Percentiles rank a stretch among this genome's conserved stretches.
Conservation (phyloP, 306 rosid species). For the peach (Prunus persica) region DNA sequence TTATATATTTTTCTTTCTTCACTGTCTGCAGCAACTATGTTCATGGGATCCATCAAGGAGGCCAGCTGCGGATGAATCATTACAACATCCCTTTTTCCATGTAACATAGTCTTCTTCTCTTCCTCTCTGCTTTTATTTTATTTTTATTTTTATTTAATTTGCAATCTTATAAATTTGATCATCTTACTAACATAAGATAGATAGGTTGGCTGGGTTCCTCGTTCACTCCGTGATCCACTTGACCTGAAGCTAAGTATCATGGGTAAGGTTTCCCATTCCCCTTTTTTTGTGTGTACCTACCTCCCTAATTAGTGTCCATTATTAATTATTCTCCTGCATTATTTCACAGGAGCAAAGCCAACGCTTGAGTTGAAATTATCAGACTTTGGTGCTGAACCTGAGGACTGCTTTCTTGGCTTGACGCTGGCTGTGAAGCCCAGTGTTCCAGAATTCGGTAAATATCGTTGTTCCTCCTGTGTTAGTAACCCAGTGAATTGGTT, state of each 20-base stretch:
- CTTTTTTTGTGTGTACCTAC: not conserved
- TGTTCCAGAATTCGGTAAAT: conserved; percentile 61
- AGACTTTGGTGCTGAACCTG: conserved; percentile 80
- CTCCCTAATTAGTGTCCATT: not conserved
- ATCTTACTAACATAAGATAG: conserved; percentile 31
- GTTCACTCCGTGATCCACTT: conserved; percentile 61
- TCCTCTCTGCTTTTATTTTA: not conserved
- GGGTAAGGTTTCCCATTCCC: conserved; percentile 33
- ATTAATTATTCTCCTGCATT: conserved; percentile 4
- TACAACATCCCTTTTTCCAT: conserved; percentile 77
- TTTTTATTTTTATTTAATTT: not conserved
- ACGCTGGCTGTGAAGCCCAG: conserved; percentile 82
- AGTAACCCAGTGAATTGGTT: not conserved
- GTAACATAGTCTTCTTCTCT: conserved; percentile 38
- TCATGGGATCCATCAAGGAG: conserved; percentile 84
- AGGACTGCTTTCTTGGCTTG: conserved; percentile 92
- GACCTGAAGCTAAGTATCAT: conserved; percentile 76
- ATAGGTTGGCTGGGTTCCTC: conserved; percentile 67
- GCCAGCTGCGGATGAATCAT: conserved; percentile 68
- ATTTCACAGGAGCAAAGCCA: conserved; percentile 62
- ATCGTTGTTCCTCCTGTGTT: conserved; percentile 9
- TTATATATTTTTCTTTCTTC: conserved; percentile 12
- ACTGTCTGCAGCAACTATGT: conserved; percentile 49
- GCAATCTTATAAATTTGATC: conserved; percentile 18
- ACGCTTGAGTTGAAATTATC: conserved; percentile 73